phyloP scores from a whole-genome alignment of 2,329 filamentous ascomycete species.

The Rhytidhysteron rufulum region DNA sequence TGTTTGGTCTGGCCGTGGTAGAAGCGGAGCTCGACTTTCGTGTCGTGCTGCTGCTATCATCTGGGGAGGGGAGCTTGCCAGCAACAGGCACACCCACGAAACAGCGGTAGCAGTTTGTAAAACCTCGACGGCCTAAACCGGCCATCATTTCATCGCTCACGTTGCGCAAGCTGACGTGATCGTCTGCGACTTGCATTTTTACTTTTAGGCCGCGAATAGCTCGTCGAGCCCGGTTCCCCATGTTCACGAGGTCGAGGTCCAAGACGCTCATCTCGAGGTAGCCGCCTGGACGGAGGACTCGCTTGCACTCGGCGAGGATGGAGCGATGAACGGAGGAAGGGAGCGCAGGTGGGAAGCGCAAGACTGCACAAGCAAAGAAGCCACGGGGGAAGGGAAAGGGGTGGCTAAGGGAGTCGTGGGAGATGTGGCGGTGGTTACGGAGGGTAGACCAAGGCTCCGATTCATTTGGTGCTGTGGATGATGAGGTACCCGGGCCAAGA shows the following conservation, averaged over 20 bases:
- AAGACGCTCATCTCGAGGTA: conserved; percentile 76
- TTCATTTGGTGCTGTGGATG: conserved; percentile 11
- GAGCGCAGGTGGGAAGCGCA: conserved; percentile 69
- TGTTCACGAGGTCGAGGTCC: conserved; percentile 77
- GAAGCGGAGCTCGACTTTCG: conserved; percentile 27
- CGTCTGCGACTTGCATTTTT: conserved; percentile 58
- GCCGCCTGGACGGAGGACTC: conserved; percentile 73
- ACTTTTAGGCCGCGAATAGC: conserved; percentile 70
- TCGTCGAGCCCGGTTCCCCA: conserved; percentile 68
- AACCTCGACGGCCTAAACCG: conserved; percentile 65
- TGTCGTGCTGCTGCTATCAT: conserved; percentile 13
- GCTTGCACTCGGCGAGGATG: conserved; percentile 69
- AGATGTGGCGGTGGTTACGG: conserved; percentile 71
- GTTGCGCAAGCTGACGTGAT: conserved; percentile 57
- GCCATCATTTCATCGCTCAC: conserved; percentile 57
- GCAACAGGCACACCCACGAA: conserved; percentile 73
- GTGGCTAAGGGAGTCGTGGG: conserved; percentile 58
- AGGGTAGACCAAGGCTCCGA: conserved; percentile 34
- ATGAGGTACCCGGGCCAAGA: conserved; percentile 42
- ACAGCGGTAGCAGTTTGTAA: conserved; percentile 69
- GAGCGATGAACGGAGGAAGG: conserved; percentile 67
- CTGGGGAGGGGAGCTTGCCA: conserved; percentile 38
- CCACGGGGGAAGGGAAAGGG: conserved; percentile 73
- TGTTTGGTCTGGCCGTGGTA: conserved; percentile 17
- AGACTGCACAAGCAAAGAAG: conserved; percentile 72